These are phyloP conservation scores for Xerocomellus intermedius DNA, from an alignment of 768 basidiomycete genomes.

Conservation along the genomic window DNA sequence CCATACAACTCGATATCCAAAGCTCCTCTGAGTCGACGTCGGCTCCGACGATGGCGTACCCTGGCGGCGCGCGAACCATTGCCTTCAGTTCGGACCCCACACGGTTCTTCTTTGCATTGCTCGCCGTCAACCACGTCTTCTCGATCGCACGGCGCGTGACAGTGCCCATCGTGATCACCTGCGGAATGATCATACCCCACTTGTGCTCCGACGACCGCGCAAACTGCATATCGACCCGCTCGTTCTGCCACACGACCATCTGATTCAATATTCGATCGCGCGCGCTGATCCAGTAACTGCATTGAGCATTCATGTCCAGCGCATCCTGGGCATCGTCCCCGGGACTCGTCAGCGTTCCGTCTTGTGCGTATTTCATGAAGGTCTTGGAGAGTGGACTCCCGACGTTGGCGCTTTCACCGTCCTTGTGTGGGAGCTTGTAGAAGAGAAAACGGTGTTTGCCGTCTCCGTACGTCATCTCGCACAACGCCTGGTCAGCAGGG, in stretches of 20 bases:
- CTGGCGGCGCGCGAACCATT: conserved; percentile 92
- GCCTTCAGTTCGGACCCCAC: conserved; percentile 98
- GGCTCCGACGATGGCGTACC: conserved; percentile 94
- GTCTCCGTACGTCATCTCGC: conserved; percentile 42
- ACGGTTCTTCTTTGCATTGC: conserved; percentile 95
- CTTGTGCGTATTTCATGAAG: conserved; percentile 85
- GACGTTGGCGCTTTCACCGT: conserved; percentile 94
- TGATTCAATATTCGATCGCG: conserved; percentile 90
- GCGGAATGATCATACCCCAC: conserved; percentile 92
- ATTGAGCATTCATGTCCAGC: conserved; percentile 88
- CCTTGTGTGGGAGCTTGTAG: conserved; percentile 95
- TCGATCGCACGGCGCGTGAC: conserved; percentile 97
- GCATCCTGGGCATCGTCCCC: conserved; percentile 80
- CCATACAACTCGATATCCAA: conserved; percentile 99
- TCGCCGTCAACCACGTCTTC: conserved; percentile 97
- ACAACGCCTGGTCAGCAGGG: conserved; percentile 56
- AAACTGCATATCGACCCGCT: conserved; percentile 53
- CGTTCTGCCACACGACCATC: conserved; percentile 83
- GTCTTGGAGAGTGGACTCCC: conserved; percentile 87
- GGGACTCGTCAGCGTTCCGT: conserved; percentile 82
- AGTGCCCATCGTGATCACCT: conserved; percentile 98
- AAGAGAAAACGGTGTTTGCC: conserved; percentile 53
- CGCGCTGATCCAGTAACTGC: conserved; percentile 97
- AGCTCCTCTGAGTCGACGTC: conserved; percentile 99
- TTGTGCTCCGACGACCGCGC: conserved; percentile 38